Base-by-base conservation (phyloP, 202 grass and related monocot species). In the Thinopyrum obtusiflorum region DNA sequence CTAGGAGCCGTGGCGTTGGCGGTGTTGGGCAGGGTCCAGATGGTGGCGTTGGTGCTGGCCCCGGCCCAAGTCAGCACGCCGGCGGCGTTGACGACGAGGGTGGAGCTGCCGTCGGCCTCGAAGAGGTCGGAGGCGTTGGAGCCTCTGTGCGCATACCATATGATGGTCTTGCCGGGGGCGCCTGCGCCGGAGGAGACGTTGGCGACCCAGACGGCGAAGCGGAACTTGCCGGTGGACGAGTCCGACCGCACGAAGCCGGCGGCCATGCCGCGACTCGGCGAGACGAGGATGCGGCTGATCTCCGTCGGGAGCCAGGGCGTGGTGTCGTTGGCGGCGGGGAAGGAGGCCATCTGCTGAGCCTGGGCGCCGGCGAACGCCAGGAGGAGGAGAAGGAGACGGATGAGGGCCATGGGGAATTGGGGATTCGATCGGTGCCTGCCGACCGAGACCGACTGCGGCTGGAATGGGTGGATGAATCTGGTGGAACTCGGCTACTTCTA, bases 171-270 rank as follows among this genome's bases (percentile, higher is more conserved):
- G 67, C 37, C 11, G 1, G 49, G 57, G 2, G 31, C 0, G 2
- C 11, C 20, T 3, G 49, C 49, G 49, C 17, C 0, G 49, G 49
- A 18, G 79, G 25, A 61, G 26, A 65, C 24, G 82, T 63, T 84
- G 49, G 82, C 79, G 10, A 98, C 87, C 95, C 93, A 95, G 55
- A 93, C 87, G 67, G 90, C 80, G 78, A 98, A 98, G 63, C 74
- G 63, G 85, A 32, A 95, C 9, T 4, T 79, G 51, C 4, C 9
- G n/a, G 18, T 0, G 0, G 66, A 10, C 1, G 86, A 6, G 2
- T 1, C 0, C 18, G 62, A 17, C 6, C 6, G 37, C 47, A n/a
- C 0, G 89, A 97, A 97, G 7, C 92, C 95, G 76, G 95, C 95
- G 28, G 85, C 86, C 80, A 94, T 94, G 81, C 47, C 71, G 14